Evolutionary conservation across 2,329 filamentous ascomycete genomes (phyloP).

Genomic region (Colletotrichum sp.): DNA sequence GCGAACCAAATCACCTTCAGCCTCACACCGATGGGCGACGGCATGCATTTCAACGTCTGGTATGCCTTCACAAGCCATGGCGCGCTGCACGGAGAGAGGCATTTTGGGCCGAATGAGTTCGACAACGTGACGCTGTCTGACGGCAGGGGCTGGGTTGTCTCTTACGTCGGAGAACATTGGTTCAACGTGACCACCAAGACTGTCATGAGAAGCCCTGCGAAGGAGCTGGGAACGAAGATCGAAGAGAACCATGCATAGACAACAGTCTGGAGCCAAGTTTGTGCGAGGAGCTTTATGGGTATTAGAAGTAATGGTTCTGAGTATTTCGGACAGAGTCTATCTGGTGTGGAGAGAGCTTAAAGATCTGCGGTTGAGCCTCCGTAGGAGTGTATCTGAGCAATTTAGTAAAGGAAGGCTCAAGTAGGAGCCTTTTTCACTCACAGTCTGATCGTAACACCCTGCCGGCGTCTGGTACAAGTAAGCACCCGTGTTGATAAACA

Average conservation of each 20-base stretch:
- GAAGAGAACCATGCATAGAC: not conserved
- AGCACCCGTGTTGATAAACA: constrained; percentile 65
- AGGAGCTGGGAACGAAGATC: not conserved
- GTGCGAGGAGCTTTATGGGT: not conserved
- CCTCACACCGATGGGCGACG: constrained; percentile 1
- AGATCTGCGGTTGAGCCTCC: constrained; percentile 20
- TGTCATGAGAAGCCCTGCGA: not conserved
- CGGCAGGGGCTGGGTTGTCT: not conserved
- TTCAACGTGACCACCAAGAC: not conserved
- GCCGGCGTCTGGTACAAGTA: constrained; percentile 62
- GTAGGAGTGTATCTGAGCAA: constrained; percentile 19
- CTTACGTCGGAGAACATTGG: not conserved
- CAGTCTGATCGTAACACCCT: constrained; percentile 64
- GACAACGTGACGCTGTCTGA: not conserved
- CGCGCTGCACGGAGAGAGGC: not conserved
- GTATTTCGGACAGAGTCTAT: not conserved
- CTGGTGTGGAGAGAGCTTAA: not conserved
- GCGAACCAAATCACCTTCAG: constrained; percentile 10
- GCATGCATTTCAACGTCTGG: constrained; percentile 17
- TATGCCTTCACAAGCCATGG: constrained; percentile 14
- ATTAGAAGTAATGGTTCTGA: not conserved
- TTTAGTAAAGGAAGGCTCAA: not conserved
- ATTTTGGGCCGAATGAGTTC: not conserved
- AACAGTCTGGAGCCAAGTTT: not conserved
- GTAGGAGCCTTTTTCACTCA: constrained; percentile 31